Conservation (phyloP, 768 basidiomycete species). For the Lactarius hengduanensis region DNA sequence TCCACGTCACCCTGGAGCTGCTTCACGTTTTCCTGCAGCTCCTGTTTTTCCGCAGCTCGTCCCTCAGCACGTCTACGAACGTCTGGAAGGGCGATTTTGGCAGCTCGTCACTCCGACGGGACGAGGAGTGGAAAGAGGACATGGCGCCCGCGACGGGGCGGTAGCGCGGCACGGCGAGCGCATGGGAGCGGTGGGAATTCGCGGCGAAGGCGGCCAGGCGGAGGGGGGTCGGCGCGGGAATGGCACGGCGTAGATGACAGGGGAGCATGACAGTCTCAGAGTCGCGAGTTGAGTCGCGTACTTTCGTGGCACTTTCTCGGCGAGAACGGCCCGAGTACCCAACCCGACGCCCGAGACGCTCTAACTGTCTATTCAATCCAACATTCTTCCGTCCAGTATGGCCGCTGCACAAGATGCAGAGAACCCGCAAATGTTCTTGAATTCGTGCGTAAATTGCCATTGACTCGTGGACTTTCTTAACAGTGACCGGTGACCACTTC, state of each 20-base stretch:
- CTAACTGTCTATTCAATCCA: no score
- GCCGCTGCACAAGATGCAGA: not conserved
- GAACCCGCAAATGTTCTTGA: not conserved
- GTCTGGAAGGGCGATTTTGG: constrained; percentile 95
- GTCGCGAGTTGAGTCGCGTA: not conserved
- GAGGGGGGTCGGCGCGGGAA: constrained; percentile 33
- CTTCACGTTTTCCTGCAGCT: constrained; percentile 95
- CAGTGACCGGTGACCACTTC: not conserved
- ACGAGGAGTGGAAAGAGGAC: constrained; percentile 60
- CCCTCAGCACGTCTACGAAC: constrained; percentile 90
- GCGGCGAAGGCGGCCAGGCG: constrained; percentile 34
- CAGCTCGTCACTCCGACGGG: constrained; percentile 57
- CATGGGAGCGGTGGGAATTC: constrained; percentile 24
- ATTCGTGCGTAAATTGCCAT: not conserved
- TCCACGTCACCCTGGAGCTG: constrained; percentile 97
- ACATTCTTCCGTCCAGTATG: not conserved
- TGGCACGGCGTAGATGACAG: constrained; percentile 45
- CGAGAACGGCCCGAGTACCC: not conserved
- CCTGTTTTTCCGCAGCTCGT: constrained; percentile 93
- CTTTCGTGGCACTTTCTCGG: not conserved
- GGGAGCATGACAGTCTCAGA: constrained; percentile 41
- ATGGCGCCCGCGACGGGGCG: constrained; percentile 23
- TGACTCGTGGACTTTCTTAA: not conserved
- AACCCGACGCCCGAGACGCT: no score
- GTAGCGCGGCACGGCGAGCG: constrained; percentile 37